Evolutionary conservation across 495 filamentous ascomycete genomes (phyloP).

Genomic region (Penicillium simplicissimum): DNA sequence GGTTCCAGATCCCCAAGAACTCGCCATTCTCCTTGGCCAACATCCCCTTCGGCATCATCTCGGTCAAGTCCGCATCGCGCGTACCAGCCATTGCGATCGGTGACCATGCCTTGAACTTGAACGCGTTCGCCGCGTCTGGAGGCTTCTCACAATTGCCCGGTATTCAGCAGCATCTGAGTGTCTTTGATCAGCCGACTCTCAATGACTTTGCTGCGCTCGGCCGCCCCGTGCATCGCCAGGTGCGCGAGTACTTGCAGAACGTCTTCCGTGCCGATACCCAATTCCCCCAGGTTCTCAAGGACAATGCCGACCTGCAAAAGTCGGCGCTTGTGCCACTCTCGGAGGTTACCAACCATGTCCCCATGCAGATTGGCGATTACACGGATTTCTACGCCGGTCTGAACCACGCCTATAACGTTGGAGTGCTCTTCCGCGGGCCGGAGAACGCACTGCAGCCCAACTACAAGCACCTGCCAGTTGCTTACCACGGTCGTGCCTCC

Average conservation of each 20-base stretch:
- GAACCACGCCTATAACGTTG: conserved; percentile 84
- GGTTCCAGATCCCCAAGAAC: conserved; percentile 63
- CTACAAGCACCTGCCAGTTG: conserved; percentile 87
- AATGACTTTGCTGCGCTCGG: conserved; percentile 84
- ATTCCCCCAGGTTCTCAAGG: conserved; percentile 58
- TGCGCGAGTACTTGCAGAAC: conserved; percentile 72
- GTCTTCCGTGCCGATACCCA: conserved; percentile 65
- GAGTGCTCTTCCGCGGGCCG: conserved; percentile 78
- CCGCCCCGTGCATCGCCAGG: conserved; percentile 65
- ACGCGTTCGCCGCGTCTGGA: conserved; percentile 56
- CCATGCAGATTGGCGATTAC: conserved; percentile 91
- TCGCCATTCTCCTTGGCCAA: conserved; percentile 85
- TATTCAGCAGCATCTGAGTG: conserved; percentile 55
- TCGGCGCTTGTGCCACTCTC: conserved; percentile 55
- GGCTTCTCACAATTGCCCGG: conserved; percentile 63
- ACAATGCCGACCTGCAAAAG: conserved; percentile 55
- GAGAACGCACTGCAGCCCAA: conserved; percentile 83
- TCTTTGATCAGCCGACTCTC: conserved; percentile 70
- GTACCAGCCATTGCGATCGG: conserved; percentile 81
- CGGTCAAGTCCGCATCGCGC: conserved; percentile 50
- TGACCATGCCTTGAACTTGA: conserved; percentile 73
- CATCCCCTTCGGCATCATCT: conserved; percentile 91
- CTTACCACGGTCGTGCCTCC: conserved; percentile 82
- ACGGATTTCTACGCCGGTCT: conserved; percentile 96
- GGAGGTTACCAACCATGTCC: conserved; percentile 70